A percentile compares a stretch with the other conserved stretches of the same genome.
phyloP scores from a whole-genome alignment of 768 basidiomycete genomes.

The Lactarius akahatsu region DNA sequence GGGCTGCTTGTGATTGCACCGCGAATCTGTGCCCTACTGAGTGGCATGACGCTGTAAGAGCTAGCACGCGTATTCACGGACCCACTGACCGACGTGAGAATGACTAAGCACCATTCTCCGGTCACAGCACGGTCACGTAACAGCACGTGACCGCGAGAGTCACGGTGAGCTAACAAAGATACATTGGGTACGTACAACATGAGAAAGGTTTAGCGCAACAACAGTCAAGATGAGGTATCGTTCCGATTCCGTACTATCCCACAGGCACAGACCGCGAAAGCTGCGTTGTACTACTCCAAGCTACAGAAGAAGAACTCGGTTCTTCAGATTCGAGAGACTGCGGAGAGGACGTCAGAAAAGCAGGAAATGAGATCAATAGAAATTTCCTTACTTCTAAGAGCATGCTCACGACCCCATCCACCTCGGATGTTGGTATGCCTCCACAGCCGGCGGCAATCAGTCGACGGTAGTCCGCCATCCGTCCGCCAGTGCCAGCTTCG shows the following conservation, averaged over 20 bases:
- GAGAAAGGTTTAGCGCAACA: conserved; percentile 18
- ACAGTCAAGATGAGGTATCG: conserved; percentile 18
- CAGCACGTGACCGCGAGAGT: not conserved
- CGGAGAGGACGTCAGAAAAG: conserved; percentile 11
- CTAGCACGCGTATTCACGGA: not conserved
- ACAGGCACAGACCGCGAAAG: conserved; percentile 23
- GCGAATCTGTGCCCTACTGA: conserved; percentile 25
- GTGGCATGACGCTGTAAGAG: conserved; percentile 18
- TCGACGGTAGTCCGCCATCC: conserved; percentile 85
- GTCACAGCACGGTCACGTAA: not conserved
- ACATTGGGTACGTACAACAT: conserved; percentile 29
- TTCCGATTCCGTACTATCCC: conserved; percentile 20
- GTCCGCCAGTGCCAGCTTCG: conserved; percentile 85
- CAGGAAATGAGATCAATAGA: conserved; percentile 8
- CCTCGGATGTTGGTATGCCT: conserved; percentile 79
- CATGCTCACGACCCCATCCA: conserved; percentile 82
- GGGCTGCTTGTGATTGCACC: conserved; percentile 34
- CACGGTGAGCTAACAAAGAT: conserved; percentile 12
- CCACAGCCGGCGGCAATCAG: conserved; percentile 91
- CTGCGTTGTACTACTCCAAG: conserved; percentile 39
- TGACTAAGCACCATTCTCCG: conserved; percentile 12
- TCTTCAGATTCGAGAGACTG: conserved; percentile 85
- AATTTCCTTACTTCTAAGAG: conserved; percentile 67
- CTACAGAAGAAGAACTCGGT: conserved; percentile 54
- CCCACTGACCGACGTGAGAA: not conserved